Base-by-base conservation (phyloP, 2,329 filamentous ascomycete species). In the Myriosclerotinia scirpicola region DNA sequence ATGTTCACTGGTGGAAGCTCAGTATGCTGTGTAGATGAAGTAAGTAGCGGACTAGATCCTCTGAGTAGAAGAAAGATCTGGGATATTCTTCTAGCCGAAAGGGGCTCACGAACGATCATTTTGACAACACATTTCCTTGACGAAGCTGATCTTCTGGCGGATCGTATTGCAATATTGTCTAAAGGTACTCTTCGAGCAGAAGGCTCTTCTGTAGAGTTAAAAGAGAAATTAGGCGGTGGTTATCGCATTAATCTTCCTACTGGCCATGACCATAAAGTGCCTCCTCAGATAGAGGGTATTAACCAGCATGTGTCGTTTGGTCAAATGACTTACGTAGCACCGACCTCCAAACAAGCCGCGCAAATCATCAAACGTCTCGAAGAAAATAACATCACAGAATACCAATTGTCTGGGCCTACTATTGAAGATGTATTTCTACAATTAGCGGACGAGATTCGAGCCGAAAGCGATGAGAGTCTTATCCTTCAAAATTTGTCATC, bases 101-200 rank as follows among this genome's bases (percentile, higher is more conserved):
- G 93, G 67, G 93, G 92, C 26, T 83, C 83, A 68, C 83, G 93
- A 53, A 96, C 93, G 0, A 90, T 97, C 72, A 86, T 97, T 53
- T 78, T 97, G 67, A 97, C 93, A 0, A 97, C 93, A 0, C 94
- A 97, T 77, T 97, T 97, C 77, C 82, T 97, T 11, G 94, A 97
- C 74, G 94, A 97, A 78, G 94, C 93, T 0, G 93, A 97, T 75
- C 81, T 97, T 1, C 83, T 97, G 0, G 90, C 93, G 0, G 94
- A 97, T 75, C 89, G 93, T 69, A 96, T 97, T 70, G 91, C 89
- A 1, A 92, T 97, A 64, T 80, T 97, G 14, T 96, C 92, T 4
- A 93, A 92, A 75, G 93, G 93, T 26, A 87, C 87, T 1, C 82
- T 97, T 2, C 91, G 92, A 66, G 92, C 91, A 0, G 83, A 92